Evolutionary conservation across 2,329 filamentous ascomycete species (phyloP).

Genomic region (Davidsoniella virescens): DNA sequence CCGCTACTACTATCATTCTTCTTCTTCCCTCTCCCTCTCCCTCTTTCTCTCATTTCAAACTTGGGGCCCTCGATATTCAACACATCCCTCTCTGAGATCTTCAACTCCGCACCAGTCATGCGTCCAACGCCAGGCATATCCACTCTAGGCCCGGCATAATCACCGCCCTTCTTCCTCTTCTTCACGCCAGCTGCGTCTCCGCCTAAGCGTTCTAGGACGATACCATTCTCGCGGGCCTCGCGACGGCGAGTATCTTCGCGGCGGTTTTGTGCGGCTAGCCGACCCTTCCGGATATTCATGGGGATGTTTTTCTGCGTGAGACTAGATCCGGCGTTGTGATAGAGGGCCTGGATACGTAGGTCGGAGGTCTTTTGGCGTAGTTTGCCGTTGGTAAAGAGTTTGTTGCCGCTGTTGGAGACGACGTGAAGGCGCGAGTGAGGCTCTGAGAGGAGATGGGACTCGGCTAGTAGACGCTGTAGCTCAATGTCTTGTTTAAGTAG

Average conservation of each 20-base stretch:
- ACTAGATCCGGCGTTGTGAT: slow-evolving; percentile 52
- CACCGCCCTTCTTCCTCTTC: slow-evolving; percentile 25
- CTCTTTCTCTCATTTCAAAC: slow-evolving; percentile 10
- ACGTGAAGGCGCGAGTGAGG: slow-evolving; percentile 31
- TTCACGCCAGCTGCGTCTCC: slow-evolving; percentile 19
- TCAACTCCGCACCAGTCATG: slow-evolving; percentile 64
- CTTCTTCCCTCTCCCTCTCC: slow-evolving; percentile 19
- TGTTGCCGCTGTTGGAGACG: slow-evolving; percentile 19
- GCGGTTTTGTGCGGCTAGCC: slow-evolving; percentile 45
- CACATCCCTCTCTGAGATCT: slow-evolving; percentile 63
- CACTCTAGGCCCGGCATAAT: slow-evolving; percentile 40
- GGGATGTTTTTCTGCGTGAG: slow-evolving; percentile 77
- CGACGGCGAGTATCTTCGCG: slow-evolving; percentile 55
- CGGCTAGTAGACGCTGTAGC: slow-evolving; percentile 73
- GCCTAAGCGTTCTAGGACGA: slow-evolving; percentile 54
- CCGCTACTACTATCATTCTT: slow-evolving; percentile 22
- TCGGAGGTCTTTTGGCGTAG: slow-evolving; percentile 71
- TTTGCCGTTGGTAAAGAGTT: slow-evolving; percentile 41
- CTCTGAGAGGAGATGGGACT: slow-evolving; percentile 64
- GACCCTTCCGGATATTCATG: slow-evolving; percentile 73
- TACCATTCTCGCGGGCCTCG: slow-evolving; percentile 78
- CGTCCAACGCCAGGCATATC: slow-evolving; percentile 66
- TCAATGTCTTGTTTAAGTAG: slow-evolving; percentile 86
- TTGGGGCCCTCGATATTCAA: slow-evolving; percentile 44
- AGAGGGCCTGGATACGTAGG: slow-evolving; percentile 60